These are phyloP conservation scores for Diaporthe destruens DNA, from an alignment of 2,329 filamentous ascomycete species.

Conservation along the genomic window DNA sequence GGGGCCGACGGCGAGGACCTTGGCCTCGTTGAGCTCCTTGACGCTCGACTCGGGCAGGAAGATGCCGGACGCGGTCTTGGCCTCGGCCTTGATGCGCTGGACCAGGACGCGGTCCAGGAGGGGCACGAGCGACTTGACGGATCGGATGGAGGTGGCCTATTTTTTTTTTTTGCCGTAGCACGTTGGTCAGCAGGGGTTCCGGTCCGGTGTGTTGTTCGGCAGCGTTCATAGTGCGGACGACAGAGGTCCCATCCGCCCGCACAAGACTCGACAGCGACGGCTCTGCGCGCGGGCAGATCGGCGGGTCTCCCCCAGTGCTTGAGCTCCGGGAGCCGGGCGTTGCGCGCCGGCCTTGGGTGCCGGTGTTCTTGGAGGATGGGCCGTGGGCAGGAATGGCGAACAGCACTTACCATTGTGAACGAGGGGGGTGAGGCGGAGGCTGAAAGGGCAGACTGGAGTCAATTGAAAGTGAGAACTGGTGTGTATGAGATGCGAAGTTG, in stretches of 20 bases:
- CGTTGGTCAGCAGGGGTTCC: not conserved
- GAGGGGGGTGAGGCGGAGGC: not conserved
- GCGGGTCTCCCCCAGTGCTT: not conserved
- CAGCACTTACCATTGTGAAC: conserved; percentile 29
- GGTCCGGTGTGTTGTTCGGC: not conserved
- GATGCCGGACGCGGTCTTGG: conserved; percentile 96
- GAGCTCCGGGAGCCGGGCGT: conserved; percentile 8
- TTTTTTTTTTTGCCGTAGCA: not conserved
- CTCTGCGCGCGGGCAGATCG: not conserved
- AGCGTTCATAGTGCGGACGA: not conserved
- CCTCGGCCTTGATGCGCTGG: conserved; percentile 96
- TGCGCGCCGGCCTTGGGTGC: not conserved
- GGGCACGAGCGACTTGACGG: conserved; percentile 93
- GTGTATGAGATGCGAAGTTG: conserved; percentile 23
- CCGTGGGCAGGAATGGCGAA: not conserved
- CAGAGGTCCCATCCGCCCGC: not conserved
- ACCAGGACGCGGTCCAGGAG: conserved; percentile 97
- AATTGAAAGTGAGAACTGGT: conserved; percentile 8
- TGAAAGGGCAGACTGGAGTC: not conserved
- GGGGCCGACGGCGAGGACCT: conserved; percentile 94
- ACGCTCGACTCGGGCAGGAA: conserved; percentile 97
- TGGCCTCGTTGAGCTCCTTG: conserved; percentile 98
- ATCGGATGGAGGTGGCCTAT: conserved; percentile 83
- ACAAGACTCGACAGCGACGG: not conserved
- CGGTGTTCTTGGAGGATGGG: not conserved